These are phyloP conservation scores for Lagenidium sp. DNA, from an alignment of 352 stramenopile genomes.

Conservation along the genomic window DNA sequence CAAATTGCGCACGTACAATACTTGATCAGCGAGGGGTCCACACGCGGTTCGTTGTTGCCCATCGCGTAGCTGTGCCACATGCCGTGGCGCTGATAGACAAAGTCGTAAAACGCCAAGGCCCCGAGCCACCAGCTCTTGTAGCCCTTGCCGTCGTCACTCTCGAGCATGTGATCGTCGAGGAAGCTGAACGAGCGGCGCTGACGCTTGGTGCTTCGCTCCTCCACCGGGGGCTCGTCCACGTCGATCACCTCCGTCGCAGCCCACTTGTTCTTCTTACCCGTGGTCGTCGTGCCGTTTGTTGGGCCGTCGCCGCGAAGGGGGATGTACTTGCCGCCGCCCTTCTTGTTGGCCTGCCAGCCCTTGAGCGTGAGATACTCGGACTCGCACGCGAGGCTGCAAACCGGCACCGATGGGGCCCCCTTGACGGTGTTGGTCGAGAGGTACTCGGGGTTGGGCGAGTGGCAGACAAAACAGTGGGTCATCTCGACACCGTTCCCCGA, in stretches of 20 bases:
- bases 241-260: slow-evolving; percentile 1
- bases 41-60: slow-evolving; percentile 51
- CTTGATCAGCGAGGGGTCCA: slow-evolving; percentile 61
- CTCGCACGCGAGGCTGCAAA: slow-evolving; percentile 69
- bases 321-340: slow-evolving; percentile 17
- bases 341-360: slow-evolving; percentile 15
- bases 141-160: slow-evolving; percentile 54
- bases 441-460: slow-evolving; percentile 47
- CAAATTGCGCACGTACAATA: slow-evolving; percentile 39
- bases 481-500: slow-evolving; percentile 8
- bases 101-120: slow-evolving; percentile 77
- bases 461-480: slow-evolving; percentile 53
- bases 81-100: slow-evolving; percentile 76
- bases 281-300: slow-evolving; percentile 13
- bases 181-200: slow-evolving; percentile 58
- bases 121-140: slow-evolving; percentile 85
- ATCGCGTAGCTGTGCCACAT: slow-evolving; percentile 86
- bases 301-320: slow-evolving; percentile 7
- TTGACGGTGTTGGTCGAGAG: slow-evolving; percentile 50
- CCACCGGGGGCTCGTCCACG: slow-evolving; percentile 1
- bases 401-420: slow-evolving; percentile 32
- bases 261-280: slow-evolving; percentile 20
- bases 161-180: slow-evolving; percentile 62
- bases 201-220: slow-evolving; percentile 17
- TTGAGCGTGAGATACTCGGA: slow-evolving; percentile 38